Base-by-base conservation (phyloP, 2,329 filamentous ascomycete species). In the Ascochyta clinopodiicola region DNA sequence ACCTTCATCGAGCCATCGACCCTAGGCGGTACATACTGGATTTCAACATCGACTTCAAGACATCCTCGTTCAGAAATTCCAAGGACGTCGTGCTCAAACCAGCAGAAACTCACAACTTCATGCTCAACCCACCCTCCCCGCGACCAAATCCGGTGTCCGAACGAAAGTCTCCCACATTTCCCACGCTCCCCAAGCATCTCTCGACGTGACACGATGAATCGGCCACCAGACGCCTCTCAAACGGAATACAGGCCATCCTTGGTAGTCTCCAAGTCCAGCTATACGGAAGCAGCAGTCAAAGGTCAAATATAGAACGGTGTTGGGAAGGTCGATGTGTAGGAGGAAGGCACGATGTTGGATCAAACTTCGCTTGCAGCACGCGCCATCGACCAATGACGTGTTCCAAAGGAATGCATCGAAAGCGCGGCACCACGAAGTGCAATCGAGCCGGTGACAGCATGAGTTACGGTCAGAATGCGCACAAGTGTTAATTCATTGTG, bases 351-450 rank as follows among this genome's bases (percentile, higher is more conserved):
- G 42, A 47, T 5, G 46, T 46, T 46, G 37, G 25, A 32, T 34
- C 32, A 35, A 36, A 37, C 29, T 17, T 50, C 52, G 46, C 52
- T 51, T 56, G 46, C 44, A 43, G 31, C 38, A 37, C 31, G 39
- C 34, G 19, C 27, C 51, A 34, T 45, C 25, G 15, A 51, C 48
- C 40, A 44, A 44, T 51, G 34, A 39, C 39, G 27, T 51, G 12
- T 8, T 35, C 31, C 12, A 12, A n/a, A 3, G 27, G 10, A 17
- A 40, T 15, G 24, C 38, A 6, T 27, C 21, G 4, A 39, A 13
- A 4, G 12, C 19, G 17, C n/a, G 6, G 21, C 38, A 27, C 19
- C 38, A 40, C 12, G 17, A 25, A 44, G 17, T 6, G 29, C 24
- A 9, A 29, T 13, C 15, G 13, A n/a, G 13, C 13, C 1, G 12